Conservation (phyloP, 164 flowering plant species). For the Aristolochia fimbriata region DNA sequence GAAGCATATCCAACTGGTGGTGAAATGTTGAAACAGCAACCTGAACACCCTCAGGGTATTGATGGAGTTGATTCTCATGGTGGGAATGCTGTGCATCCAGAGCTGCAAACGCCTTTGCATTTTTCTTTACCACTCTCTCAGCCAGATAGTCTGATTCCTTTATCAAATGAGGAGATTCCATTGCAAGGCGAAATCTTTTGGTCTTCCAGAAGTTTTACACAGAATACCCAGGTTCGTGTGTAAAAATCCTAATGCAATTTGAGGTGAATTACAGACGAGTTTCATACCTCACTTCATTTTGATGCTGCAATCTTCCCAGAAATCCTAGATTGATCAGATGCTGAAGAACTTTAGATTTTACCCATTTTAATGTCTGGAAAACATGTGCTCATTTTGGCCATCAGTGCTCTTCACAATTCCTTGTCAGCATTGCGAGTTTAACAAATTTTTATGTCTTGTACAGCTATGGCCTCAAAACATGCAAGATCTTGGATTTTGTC, state of each 20-base stretch:
- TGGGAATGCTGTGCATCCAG: conserved; percentile 18
- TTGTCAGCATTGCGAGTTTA: background rate
- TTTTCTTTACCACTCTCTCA: conserved; percentile 27
- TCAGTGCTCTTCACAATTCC: background rate
- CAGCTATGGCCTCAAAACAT: conserved; percentile 73
- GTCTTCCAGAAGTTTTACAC: conserved; percentile 42
- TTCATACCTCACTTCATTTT: too few species aligned
- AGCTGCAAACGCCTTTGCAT: conserved; percentile 18
- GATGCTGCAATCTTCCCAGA: too few species aligned
- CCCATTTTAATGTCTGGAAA: too few species aligned
- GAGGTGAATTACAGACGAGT: too few species aligned
- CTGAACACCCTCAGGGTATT: conserved; percentile 12
- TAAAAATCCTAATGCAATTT: too few species aligned
- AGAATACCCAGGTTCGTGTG: conserved; percentile 42
- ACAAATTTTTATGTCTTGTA: conserved; percentile 7
- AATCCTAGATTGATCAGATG: too few species aligned
- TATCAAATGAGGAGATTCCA: conserved; percentile 23
- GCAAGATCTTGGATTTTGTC: conserved; percentile 76
- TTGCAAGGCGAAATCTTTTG: conserved; percentile 46
- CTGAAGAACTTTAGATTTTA: too few species aligned
- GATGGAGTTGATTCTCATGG: conserved; percentile 16
- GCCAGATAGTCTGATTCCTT: conserved; percentile 23
- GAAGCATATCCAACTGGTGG: conserved; percentile 14
- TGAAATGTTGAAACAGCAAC: conserved; percentile 7
- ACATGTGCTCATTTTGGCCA: background rate